Conservation (phyloP, 2,329 filamentous ascomycete species). For the Rhynchosporium graminicola region DNA sequence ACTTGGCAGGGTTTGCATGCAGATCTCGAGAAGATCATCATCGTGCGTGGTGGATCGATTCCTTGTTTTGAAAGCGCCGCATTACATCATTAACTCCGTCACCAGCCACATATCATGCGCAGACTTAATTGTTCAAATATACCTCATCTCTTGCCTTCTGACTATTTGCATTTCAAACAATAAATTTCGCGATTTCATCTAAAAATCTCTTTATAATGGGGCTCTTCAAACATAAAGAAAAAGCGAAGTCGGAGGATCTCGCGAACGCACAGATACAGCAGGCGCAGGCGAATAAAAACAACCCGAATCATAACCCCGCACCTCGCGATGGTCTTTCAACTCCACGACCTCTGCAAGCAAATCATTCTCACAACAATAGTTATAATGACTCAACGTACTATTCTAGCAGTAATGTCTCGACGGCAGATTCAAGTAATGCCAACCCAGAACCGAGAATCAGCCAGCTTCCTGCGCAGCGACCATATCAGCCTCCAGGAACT, state of each 20-base stretch:
- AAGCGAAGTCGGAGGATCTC: constrained; percentile 19
- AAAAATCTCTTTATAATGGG: constrained; percentile 24
- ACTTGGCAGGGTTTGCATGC: constrained; percentile 5
- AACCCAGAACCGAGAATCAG: too few relatives aligned
- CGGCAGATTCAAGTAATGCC: constrained; percentile 19
- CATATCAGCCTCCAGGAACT: constrained; percentile 27
- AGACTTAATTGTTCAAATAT: constrained; percentile 9
- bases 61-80: constrained; percentile 16
- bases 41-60: not conserved
- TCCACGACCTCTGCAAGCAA: constrained; percentile 20
- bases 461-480: constrained; percentile 22
- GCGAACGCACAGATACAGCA: constrained; percentile 8
- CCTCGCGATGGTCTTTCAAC: not conserved
- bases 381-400: constrained; percentile 33
- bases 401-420: constrained; percentile 30
- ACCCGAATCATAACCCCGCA: constrained; percentile 1
- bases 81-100: constrained; percentile 17
- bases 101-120: constrained; percentile 14
- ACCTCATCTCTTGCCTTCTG: not conserved
- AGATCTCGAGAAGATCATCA: not conserved
- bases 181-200: not conserved
- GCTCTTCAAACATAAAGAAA: constrained; percentile 32
- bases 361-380: constrained; percentile 25
- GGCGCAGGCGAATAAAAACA: constrained; percentile 5
- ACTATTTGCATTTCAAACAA: not conserved